phyloP scores from a whole-genome alignment of 306 rosid species.

The Acacia acuminata region DNA sequence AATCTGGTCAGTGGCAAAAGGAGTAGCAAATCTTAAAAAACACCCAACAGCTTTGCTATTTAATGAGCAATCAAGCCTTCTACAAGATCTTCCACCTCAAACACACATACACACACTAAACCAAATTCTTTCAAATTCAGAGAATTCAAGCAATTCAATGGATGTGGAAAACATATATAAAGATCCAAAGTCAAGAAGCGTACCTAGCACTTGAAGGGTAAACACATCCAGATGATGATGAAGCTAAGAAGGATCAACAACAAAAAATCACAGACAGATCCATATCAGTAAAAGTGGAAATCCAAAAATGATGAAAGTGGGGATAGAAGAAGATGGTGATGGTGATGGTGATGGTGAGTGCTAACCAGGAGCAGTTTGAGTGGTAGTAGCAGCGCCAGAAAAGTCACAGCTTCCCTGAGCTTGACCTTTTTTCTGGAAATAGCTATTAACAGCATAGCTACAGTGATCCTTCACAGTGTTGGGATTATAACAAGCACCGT shows the following conservation, averaged over 20 bases:
- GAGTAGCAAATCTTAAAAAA: not conserved
- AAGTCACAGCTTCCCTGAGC: conserved; percentile 76
- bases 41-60: not conserved
- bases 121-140: conserved; percentile 16
- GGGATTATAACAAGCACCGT: conserved; percentile 80
- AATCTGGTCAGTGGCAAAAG: conserved; percentile 1
- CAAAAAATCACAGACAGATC: conserved; percentile 8
- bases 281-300: conserved; percentile 21
- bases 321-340: not conserved
- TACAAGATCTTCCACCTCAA: conserved; percentile 20
- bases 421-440: conserved; percentile 70
- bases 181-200: conserved; percentile 22
- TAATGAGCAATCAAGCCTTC: not conserved
- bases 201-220: conserved; percentile 85
- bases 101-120: not conserved
- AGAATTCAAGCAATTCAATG: not conserved
- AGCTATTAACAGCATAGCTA: conserved; percentile 84
- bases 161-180: not conserved
- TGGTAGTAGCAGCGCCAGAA: conserved; percentile 60
- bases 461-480: conserved; percentile 91
- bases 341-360: not conserved
- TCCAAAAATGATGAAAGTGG: not conserved
- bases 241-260: conserved; percentile 47
- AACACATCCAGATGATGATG: conserved; percentile 65
- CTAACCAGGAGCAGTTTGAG: conserved; percentile 66